Base-by-base conservation (phyloP, 352 stramenopile species). In the Pythium phragmiticola region DNA sequence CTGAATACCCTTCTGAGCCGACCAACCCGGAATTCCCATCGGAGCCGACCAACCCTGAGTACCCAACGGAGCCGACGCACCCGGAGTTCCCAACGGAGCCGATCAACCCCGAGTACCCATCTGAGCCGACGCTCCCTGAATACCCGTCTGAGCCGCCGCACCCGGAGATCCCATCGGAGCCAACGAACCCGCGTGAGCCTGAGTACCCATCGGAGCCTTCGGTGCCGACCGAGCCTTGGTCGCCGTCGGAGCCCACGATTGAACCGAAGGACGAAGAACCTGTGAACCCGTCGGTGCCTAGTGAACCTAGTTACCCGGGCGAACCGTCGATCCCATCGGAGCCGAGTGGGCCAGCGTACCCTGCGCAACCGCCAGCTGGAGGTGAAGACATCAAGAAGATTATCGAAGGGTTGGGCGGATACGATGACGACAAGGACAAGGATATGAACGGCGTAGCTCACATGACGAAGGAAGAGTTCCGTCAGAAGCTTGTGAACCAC, bases 391-490 rank as follows among this genome's bases (percentile, higher is more conserved):
- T 61, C 33, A 43, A 51, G 28, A 43, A 21, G 2, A 64, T 69
- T 17, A 69, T 63, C 21, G 37, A 69, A 16, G 37, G 59, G 7
- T 43, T 69, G 8, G 54, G 63, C 19, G 63, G 63, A 17, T 69
- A 64, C 17, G 63, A 64, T 33, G 39, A 64, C 5, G 49, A 61
- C 26, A 60, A 61, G 3, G 17, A 50, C 14, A 34, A 8, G 2
- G 33, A n/a, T 21, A 21, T 17, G 14, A 62, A 39, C 36, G 52
- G 34, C 37, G 66, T 53, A 62, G 66, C 21, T n/a, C 77, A 68
- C 33, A 84, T 84, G 75, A 75, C 73, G 2, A 84, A 83, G 68
- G 65, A 74, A 9, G 55, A 78, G 43, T 81, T 85, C 57, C 65
- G 74, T 56, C 37, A 75, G 60, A 59, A 70, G 52, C 66, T 86